These are phyloP conservation scores for Cucurbita moschata DNA, from an alignment of 306 rosid species.

Conservation along the genomic window DNA sequence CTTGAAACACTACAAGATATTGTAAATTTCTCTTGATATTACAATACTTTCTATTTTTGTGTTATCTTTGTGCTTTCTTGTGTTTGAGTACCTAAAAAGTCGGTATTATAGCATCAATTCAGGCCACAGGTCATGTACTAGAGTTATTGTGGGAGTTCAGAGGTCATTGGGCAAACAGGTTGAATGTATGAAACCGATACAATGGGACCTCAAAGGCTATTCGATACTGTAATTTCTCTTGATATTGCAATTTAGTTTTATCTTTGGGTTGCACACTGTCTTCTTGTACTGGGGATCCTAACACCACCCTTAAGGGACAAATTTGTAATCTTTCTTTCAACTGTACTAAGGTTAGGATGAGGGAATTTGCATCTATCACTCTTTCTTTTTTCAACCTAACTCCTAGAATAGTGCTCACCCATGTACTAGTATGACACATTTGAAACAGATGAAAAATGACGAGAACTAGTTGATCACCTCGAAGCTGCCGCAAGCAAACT, in stretches of 20 bases:
- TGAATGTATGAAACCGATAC: neutral
- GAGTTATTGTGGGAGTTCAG: neutral
- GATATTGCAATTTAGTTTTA: neutral
- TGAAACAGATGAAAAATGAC: neutral
- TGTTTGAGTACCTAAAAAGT: neutral
- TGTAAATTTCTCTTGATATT: neutral
- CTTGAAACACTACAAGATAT: neutral
- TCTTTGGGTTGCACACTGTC: neutral
- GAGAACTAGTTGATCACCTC: slow-evolving; percentile 33
- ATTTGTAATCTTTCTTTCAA: neutral
- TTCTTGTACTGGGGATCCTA: neutral
- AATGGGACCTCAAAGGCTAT: neutral
- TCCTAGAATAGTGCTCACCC: neutral
- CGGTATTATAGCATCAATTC: neutral
- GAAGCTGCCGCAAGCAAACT: slow-evolving; percentile 77
- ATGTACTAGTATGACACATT: neutral
- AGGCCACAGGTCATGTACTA: neutral
- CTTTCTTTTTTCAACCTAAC: neutral
- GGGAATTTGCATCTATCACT: neutral
- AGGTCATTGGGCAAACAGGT: neutral
- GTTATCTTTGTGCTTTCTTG: neutral
- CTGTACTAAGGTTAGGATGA: neutral
- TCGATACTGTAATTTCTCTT: neutral
- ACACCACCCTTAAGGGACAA: neutral
- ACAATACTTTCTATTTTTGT: neutral